Evolutionary conservation across 208 protist species (phyloP), one percentile per base, ranked within the genome.

Genomic region (Angomonas ambiguus): DNA sequence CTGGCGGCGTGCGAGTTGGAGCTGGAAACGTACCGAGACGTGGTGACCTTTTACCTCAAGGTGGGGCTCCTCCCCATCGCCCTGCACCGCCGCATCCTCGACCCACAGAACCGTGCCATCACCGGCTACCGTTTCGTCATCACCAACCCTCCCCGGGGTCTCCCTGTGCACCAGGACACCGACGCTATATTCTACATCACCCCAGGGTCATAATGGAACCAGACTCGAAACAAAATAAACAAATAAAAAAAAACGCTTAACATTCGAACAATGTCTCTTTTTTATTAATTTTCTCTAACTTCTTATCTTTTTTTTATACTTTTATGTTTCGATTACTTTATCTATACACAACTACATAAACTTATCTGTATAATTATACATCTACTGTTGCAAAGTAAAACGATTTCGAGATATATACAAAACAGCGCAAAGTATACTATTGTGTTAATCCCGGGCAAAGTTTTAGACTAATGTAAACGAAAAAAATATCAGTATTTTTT

Each of bases 151-250:
- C 84, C 87, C n/a, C 74, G 60, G 33, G 71, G 66, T 30, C 69
- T 93, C 27, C 65, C 76, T 3, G 79, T 93, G 33, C 35, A 79
- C 42, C 80, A 83, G 58, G 67, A 78, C 27, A 75, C 66, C n/a
- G 87, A 93, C 61, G 69, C 74, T 1, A 65, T 91, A 10, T 88
- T 93, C 56, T 93, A 88, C 73, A 77, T 88, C 42, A 88, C 81
- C 2, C 75, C 77, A 13, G 69, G 80, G 8, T 20, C 38, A 18
- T 48, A 48, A 48, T 18, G 13, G 11, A 48, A 20, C 13, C 38
- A 20, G 38, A 48, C 11, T 48, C 38, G 38, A 48, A 48, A 48
- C 38, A 48, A 48, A 20, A 48, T 48, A 20, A 11, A 20, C 38
- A 11, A 48, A 48, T 48, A 11, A 48, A 48, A 48, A 48, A 48